Conservation (phyloP, 2,329 filamentous ascomycete species). For the Tolypocladium tundrense region DNA sequence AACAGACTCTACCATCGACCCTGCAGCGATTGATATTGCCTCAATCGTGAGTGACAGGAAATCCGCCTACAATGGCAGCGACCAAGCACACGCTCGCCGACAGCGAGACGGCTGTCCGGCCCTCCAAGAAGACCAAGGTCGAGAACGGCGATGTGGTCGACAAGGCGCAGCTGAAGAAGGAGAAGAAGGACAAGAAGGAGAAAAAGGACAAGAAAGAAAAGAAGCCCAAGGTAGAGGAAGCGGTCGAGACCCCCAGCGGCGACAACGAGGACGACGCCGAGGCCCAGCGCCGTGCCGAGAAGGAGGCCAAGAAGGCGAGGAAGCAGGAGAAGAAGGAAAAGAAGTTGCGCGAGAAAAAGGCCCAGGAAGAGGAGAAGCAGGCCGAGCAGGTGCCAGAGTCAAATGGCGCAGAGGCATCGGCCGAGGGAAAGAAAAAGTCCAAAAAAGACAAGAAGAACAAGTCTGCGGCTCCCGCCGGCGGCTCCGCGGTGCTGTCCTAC, state of each 20-base stretch:
- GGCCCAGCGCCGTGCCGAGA: constrained; percentile 8
- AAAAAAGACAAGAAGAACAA: constrained; percentile 24
- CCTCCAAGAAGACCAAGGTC: constrained; percentile 30
- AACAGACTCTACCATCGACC: background rate
- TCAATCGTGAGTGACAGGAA: background rate
- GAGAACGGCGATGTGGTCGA: constrained; percentile 15
- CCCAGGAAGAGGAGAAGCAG: constrained; percentile 20
- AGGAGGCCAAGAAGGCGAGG: constrained; percentile 14
- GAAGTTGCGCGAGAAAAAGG: constrained; percentile 17
- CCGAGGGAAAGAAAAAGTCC: constrained; percentile 16
- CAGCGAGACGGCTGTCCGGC: constrained; percentile 20
- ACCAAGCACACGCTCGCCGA: constrained; percentile 29
- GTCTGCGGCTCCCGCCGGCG: constrained; percentile 6
- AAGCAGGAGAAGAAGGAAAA: constrained; percentile 24
- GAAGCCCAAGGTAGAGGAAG: constrained; percentile 18
- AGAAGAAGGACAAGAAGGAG: constrained; percentile 21
- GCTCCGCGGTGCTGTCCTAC: constrained; percentile 30
- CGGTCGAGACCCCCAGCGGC: constrained; percentile 4
- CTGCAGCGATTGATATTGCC: background rate
- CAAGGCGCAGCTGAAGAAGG: constrained; percentile 27
- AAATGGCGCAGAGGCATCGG: background rate
- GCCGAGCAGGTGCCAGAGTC: constrained; percentile 8
- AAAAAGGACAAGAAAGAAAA: constrained; percentile 31
- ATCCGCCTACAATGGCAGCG: constrained; percentile 22
- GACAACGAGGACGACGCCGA: constrained; percentile 11